Base-by-base conservation (phyloP, 2,329 filamentous ascomycete genomes). In the Sarocladium strictum region DNA sequence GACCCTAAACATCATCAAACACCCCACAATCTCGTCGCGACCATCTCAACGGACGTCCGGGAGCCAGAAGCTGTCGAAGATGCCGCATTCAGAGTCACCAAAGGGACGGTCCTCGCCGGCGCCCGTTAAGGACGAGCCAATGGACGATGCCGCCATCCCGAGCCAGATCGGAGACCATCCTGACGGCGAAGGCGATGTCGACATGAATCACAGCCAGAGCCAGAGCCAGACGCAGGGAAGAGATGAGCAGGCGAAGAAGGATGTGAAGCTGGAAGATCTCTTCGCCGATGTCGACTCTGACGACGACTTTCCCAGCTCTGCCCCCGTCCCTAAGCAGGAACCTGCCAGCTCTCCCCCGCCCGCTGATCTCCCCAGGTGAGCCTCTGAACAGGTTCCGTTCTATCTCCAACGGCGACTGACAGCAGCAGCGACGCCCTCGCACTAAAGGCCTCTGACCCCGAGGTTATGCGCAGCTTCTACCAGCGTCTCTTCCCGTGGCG, bases 401-500 rank as follows among this genome's bases (percentile, higher is more conserved):
- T n/a, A 37, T 9, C 24, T n/a, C 15, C 14, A 24, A 41, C 10
- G 11, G 17, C 37, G 35, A 40, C 50, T 47, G 27, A 53, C 19
- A 21, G 10, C n/a, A 19, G 27, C 37, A 73, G 71, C 49, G 69
- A 71, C 49, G 54, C 65, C 7, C 57, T 69, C 14, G 63, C 69
- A 0, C 62, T 77, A 32, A 74, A 71, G 35, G 76, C 80, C 40
- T 88, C 84, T 37, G 90, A 96, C 61, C 85, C 89, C 1, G 89
- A 92, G 65, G 81, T 95, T 11, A 91, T 97, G 84, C 84, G 89
- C 63, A 89, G 87, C 59, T 99, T 97, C 74, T 99, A 99, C 69
- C 89, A 96, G 66, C 89, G 94, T 49, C 78, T 99, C 35, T 97
- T 97, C 64, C 94, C 94, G 3, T 99, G 96, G 78, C 85, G 92